Evolutionary conservation across 1,139 yeast genomes (phyloP).

Genomic region (Geotrichum fermentans): DNA sequence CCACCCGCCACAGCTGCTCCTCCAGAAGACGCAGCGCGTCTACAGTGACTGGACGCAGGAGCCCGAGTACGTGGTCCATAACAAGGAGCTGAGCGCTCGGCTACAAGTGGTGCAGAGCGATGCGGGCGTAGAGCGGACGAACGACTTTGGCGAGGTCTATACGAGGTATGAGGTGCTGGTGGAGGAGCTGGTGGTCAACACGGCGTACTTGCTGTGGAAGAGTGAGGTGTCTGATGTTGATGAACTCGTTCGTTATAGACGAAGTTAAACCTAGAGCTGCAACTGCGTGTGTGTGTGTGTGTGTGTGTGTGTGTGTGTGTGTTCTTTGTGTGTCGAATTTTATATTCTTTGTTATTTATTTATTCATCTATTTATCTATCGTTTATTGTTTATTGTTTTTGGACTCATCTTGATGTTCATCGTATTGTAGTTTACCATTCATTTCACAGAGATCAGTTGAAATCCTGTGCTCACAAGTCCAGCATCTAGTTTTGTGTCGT

Average conservation of each 20-base stretch:
- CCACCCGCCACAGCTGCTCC: slow-evolving; percentile 18
- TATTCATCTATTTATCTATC: not conserved
- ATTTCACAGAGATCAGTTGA: too few species aligned
- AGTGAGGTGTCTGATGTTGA: slow-evolving; percentile 4
- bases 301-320: not conserved
- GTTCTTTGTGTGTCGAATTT: not conserved
- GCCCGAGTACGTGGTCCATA: slow-evolving; percentile 24
- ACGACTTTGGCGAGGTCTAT: slow-evolving; percentile 22
- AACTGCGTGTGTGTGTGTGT: not conserved
- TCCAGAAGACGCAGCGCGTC: slow-evolving; percentile 23
- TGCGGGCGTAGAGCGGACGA: slow-evolving; percentile 12
- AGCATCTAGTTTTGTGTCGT: too few species aligned
- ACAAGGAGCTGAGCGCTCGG: slow-evolving; percentile 24
- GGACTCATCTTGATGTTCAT: too few species aligned
- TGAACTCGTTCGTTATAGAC: slow-evolving; percentile 13
- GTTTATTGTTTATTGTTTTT: too few species aligned
- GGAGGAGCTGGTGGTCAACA: slow-evolving; percentile 25
- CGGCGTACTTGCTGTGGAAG: slow-evolving; percentile 23
- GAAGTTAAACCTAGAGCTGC: not conserved
- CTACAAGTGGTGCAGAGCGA: slow-evolving; percentile 21
- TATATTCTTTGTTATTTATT: not conserved
- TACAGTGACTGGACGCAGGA: slow-evolving; percentile 25
- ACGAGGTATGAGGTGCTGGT: slow-evolving; percentile 22
- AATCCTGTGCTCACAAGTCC: too few species aligned
- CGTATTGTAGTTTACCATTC: too few species aligned